Percentiles rank a stretch among this genome's conserved stretches.
Evolutionary conservation across 352 stramenopile species (phyloP).

Genomic region (Globisporangium iwayamae): DNA sequence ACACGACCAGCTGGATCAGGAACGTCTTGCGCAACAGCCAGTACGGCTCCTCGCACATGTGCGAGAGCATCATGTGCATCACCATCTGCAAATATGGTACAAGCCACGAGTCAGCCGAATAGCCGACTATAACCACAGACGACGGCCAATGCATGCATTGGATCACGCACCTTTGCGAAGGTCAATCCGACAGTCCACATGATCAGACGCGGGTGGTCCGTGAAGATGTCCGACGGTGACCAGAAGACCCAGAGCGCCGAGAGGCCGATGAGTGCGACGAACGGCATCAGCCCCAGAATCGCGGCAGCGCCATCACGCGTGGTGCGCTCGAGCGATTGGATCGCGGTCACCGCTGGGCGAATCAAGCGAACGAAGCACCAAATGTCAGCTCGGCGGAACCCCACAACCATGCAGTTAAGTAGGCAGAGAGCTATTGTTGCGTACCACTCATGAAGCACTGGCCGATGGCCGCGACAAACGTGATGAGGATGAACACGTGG

Average conservation of each 20-base stretch:
- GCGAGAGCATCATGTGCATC: conserved; percentile 88
- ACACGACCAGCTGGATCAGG: conserved; percentile 51
- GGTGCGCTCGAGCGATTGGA: conserved; percentile 57
- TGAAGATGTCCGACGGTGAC: conserved; percentile 81
- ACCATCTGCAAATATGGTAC: conserved; percentile 54
- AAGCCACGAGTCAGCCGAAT: background rate
- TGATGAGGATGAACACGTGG: conserved; percentile 72
- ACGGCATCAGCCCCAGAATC: conserved; percentile 61
- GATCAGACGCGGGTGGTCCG: conserved; percentile 76
- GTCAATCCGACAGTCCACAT: conserved; percentile 83
- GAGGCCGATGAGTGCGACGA: conserved; percentile 57
- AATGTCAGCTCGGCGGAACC: background rate
- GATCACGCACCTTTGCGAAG: conserved; percentile 63
- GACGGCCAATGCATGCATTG: background rate
- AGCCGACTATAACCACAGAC: background rate
- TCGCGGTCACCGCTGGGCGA: conserved; percentile 52
- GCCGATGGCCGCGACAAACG: conserved; percentile 51
- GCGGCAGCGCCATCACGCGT: conserved; percentile 58
- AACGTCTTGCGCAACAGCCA: conserved; percentile 86
- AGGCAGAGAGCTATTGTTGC: conserved; percentile 1
- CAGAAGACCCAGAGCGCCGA: conserved; percentile 75
- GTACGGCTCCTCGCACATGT: conserved; percentile 85
- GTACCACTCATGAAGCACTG: conserved; percentile 76
- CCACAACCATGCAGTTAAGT: background rate
- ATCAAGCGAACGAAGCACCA: conserved; percentile 9